Percentiles rank a stretch among this genome's conserved stretches.
phyloP scores from a whole-genome alignment of 1,284 basidiomycete genomes.

The Cutaneotrichosporon sp. region DNA sequence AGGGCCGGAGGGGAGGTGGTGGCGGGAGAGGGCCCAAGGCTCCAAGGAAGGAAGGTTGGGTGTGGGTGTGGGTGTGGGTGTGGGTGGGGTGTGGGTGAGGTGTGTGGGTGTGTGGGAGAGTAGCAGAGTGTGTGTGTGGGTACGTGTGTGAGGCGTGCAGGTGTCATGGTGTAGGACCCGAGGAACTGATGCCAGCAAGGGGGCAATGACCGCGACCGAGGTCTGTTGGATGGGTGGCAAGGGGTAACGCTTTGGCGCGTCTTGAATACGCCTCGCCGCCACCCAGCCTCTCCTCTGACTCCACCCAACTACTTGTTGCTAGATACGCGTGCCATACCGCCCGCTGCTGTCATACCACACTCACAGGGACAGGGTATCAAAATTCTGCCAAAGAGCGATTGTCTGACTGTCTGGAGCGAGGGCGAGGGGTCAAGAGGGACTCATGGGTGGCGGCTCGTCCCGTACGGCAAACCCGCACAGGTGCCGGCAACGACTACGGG shows the following conservation, averaged over 20 bases:
- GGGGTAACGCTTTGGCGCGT: not conserved
- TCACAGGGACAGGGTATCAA: not conserved
- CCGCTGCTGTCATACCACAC: not conserved
- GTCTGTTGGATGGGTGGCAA: slow-evolving; percentile 1
- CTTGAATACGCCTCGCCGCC: not conserved
- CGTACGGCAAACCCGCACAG: not conserved
- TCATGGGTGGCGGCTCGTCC: not conserved
- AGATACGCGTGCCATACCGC: not conserved
- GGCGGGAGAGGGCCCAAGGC: slow-evolving; percentile 7
- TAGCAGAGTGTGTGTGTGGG: not conserved
- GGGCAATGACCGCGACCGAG: not conserved
- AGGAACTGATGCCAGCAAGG: not conserved
- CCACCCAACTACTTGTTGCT: too few species aligned
- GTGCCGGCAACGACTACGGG: not conserved
- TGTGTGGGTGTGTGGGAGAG: not conserved
- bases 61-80: not conserved
- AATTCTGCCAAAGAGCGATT: not conserved
- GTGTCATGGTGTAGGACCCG: too few species aligned
- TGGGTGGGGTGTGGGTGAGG: not conserved
- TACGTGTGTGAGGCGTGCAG: too few species aligned
- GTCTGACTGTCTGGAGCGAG: not conserved
- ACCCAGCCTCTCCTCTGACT: not conserved
- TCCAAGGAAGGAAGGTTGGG: not conserved
- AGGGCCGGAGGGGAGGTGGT: slow-evolving; percentile 6
- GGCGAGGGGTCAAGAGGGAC: not conserved